These are phyloP conservation scores for Coelastrella sp. DNA, from an alignment of 139 green algal genomes.

Conservation along the genomic window DNA sequence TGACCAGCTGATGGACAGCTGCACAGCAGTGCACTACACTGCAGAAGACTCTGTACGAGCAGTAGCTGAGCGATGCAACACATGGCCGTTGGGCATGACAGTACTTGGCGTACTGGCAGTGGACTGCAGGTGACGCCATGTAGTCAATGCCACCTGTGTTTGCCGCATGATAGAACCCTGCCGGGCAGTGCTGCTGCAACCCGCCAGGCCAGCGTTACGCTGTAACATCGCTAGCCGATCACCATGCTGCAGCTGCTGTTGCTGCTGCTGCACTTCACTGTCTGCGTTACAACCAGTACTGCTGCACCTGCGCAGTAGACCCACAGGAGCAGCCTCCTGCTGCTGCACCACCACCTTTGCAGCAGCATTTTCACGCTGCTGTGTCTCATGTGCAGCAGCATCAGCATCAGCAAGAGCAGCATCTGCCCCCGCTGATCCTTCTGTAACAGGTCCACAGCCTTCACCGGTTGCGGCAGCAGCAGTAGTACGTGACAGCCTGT, in stretches of 20 bases:
- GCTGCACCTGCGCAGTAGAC: slow-evolving; percentile 13
- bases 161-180: slow-evolving; percentile 47
- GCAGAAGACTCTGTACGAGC: slow-evolving; percentile 35
- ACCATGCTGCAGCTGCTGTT: not conserved
- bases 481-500: not conserved
- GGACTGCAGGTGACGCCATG: slow-evolving; percentile 77
- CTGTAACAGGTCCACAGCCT: not conserved
- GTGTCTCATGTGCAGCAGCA: not conserved
- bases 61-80: not conserved
- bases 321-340: too few relatives aligned
- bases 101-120: slow-evolving; percentile 79
- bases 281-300: not conserved
- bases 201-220: not conserved
- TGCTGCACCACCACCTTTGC: not conserved
- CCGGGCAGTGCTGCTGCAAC: slow-evolving; percentile 1
- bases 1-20: too few relatives aligned
- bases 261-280: not conserved
- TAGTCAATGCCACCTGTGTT: slow-evolving; percentile 60
- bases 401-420: not conserved
- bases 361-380: not conserved
- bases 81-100: slow-evolving; percentile 55
- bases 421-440: not conserved
- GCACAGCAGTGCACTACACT: not conserved
- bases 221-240: slow-evolving; percentile 12
- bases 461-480: not conserved